Percentiles rank a stretch among this genome's conserved stretches.
These are phyloP conservation scores for Podaxis sp. DNA, from an alignment of 768 basidiomycete genomes.

Conservation along the genomic window DNA sequence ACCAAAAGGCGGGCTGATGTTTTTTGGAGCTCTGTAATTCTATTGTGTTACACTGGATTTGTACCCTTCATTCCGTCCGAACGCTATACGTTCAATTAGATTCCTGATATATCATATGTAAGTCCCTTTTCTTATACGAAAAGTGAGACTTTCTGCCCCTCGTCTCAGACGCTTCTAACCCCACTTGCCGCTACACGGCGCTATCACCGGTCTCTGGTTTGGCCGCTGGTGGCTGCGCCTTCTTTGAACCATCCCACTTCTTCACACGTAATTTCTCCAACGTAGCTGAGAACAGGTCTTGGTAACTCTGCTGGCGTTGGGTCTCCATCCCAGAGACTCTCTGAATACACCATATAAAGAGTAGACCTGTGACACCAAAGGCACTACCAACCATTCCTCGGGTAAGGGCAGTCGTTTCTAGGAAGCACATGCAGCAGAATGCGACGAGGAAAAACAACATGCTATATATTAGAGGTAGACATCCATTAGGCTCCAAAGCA, in stretches of 20 bases:
- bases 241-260: neutral
- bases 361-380: neutral
- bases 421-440: conserved; percentile 3
- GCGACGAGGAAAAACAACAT: conserved; percentile 1
- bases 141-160: too few species aligned
- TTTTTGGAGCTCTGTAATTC: too few species aligned
- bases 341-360: conserved; percentile 1
- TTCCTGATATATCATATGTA: too few species aligned
- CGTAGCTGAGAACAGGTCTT: neutral
- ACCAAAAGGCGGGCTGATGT: too few species aligned
- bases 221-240: neutral
- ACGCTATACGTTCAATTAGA: too few species aligned
- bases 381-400: neutral
- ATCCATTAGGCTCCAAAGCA: neutral
- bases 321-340: conserved; percentile 5
- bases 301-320: neutral
- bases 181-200: neutral
- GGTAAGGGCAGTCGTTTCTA: neutral
- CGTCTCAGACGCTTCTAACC: too few species aligned
- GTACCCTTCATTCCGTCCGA: too few species aligned
- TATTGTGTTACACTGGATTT: too few species aligned
- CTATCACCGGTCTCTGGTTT: neutral
- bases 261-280: neutral
- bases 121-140: too few species aligned
- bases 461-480: neutral